These are phyloP conservation scores for Pycnococcus provasolii DNA, from an alignment of 139 green algal genomes.

Conservation along the genomic window DNA sequence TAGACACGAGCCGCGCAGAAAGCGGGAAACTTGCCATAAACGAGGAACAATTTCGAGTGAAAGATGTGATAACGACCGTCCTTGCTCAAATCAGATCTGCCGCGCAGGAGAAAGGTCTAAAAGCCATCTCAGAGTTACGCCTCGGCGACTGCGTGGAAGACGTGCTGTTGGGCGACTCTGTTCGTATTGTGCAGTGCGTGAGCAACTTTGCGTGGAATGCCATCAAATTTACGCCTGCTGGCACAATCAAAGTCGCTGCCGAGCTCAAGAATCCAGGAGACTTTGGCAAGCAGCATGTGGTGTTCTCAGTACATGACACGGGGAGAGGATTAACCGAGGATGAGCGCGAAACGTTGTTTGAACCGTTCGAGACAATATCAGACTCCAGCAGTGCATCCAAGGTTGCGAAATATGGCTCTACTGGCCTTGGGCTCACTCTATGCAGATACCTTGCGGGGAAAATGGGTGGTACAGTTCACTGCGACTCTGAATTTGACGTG, in stretches of 20 bases:
- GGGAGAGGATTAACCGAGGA: neutral
- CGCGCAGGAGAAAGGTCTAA: too few species aligned
- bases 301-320: neutral
- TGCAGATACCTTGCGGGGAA: too few species aligned
- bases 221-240: constrained; percentile 24
- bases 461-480: too few species aligned
- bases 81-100: too few species aligned
- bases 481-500: too few species aligned
- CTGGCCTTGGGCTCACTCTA: neutral
- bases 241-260: constrained; percentile 12
- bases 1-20: too few species aligned
- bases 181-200: constrained; percentile 19
- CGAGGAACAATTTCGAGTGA: too few species aligned
- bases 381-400: constrained; percentile 20
- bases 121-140: too few species aligned
- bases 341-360: constrained; percentile 2
- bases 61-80: too few species aligned
- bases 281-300: constrained; percentile 8
- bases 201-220: constrained; percentile 30
- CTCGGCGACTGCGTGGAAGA: too few species aligned
- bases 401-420: constrained; percentile 9
- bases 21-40: too few species aligned
- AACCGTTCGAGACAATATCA: constrained; percentile 14
- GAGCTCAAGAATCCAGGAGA: neutral
- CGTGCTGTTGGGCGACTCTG: constrained; percentile 5